Evolutionary conservation across 2,329 filamentous ascomycete genomes (phyloP).

Genomic region (Fusarium caatingaense): DNA sequence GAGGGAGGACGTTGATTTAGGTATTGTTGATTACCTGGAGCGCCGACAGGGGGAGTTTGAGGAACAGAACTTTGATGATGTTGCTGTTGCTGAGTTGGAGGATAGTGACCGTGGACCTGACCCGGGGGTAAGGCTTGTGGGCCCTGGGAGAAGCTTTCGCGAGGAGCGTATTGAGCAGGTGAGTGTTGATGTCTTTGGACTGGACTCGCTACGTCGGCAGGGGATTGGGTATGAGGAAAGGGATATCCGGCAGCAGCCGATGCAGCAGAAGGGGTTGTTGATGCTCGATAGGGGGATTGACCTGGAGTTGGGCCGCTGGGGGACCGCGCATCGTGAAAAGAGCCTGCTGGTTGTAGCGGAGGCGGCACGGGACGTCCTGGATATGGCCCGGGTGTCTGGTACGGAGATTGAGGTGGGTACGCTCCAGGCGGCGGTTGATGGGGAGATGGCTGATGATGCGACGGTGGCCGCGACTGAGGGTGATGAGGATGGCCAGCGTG

Average conservation of each 20-base stretch:
- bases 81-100: conserved; percentile 49
- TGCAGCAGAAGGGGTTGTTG: conserved; percentile 55
- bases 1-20: conserved; percentile 67
- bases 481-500: conserved; percentile 46
- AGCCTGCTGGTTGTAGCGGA: conserved; percentile 58
- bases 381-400: conserved; percentile 57
- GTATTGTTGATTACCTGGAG: conserved; percentile 49
- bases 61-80: conserved; percentile 50
- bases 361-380: conserved; percentile 57
- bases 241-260: conserved; percentile 62
- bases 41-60: conserved; percentile 49
- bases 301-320: conserved; percentile 59
- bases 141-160: conserved; percentile 60
- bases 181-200: conserved; percentile 65
- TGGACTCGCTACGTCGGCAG: conserved; percentile 61
- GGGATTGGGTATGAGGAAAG: conserved; percentile 59
- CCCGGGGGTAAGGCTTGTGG: conserved; percentile 37
- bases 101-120: conserved; percentile 43
- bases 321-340: conserved; percentile 62
- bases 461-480: conserved; percentile 50
- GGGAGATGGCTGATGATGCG: conserved; percentile 51
- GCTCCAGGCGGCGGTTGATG: conserved; percentile 45
- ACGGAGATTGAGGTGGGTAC: conserved; percentile 55
- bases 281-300: conserved; percentile 61
- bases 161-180: conserved; percentile 55